Conservation (phyloP, 2,329 filamentous ascomycete genomes). For the Cladophialophora chaetospira region DNA sequence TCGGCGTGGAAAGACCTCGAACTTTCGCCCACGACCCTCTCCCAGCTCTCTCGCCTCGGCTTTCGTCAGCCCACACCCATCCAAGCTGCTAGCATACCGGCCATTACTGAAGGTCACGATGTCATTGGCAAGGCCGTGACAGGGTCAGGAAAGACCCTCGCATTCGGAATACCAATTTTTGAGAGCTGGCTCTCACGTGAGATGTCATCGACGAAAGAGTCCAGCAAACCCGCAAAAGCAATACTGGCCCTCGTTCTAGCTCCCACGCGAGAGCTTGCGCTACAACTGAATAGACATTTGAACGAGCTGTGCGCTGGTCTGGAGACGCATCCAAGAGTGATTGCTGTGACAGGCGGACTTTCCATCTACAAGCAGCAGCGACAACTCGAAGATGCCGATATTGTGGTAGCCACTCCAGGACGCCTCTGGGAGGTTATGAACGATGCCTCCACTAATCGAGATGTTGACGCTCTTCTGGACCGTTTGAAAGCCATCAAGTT, state of each 20-base stretch:
- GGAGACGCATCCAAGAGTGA: constrained; percentile 64
- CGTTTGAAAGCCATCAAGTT: constrained; percentile 75
- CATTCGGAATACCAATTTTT: constrained; percentile 90
- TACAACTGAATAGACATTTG: constrained; percentile 85
- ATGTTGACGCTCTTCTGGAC: constrained; percentile 61
- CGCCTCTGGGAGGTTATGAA: constrained; percentile 93
- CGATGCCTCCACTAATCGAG: constrained; percentile 40
- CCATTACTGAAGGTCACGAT: constrained; percentile 80
- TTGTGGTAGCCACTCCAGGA: constrained; percentile 91
- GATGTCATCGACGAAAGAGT: background rate
- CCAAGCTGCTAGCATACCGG: constrained; percentile 76
- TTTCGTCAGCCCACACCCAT: constrained; percentile 82
- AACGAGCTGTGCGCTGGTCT: constrained; percentile 70
- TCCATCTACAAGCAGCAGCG: constrained; percentile 95
- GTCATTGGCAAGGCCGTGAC: constrained; percentile 95
- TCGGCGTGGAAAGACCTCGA: constrained; percentile 76
- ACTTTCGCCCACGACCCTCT: constrained; percentile 70
- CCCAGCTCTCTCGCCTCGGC: constrained; percentile 74
- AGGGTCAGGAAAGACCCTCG: constrained; percentile 93
- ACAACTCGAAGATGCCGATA: constrained; percentile 78
- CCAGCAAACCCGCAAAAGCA: constrained; percentile 46
- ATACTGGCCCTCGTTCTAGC: constrained; percentile 76
- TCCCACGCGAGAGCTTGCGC: constrained; percentile 88
- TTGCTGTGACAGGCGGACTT: constrained; percentile 86
- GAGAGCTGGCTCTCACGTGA: constrained; percentile 67